phyloP scores from a whole-genome alignment of 352 stramenopile species.

The Phytophthora hybrid region DNA sequence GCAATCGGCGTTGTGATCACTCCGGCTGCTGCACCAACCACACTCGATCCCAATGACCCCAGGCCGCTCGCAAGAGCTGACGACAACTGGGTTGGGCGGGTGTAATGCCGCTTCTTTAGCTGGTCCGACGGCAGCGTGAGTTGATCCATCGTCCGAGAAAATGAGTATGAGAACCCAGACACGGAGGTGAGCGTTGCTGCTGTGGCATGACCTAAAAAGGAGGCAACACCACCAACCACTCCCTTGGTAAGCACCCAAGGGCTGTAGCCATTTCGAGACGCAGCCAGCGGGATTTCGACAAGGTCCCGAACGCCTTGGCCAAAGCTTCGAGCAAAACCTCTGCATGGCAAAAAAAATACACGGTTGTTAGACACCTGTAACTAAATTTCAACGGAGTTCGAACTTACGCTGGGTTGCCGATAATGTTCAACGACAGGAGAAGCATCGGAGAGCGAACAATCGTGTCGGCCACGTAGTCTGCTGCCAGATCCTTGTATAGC shows the following conservation, averaged over 20 bases:
- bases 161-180: conserved; percentile 84
- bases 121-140: conserved; percentile 73
- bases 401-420: conserved; percentile 88
- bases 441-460: conserved; percentile 83
- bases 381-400: not conserved
- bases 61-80: conserved; percentile 72
- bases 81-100: conserved; percentile 67
- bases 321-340: conserved; percentile 81
- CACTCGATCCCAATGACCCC: conserved; percentile 74
- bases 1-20: conserved; percentile 82
- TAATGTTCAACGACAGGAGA: conserved; percentile 87
- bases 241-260: conserved; percentile 81
- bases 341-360: conserved; percentile 31
- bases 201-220: conserved; percentile 77
- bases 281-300: conserved; percentile 78
- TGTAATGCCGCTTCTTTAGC: conserved; percentile 69
- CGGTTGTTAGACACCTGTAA: conserved; percentile 11
- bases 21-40: conserved; percentile 78
- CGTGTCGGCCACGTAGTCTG: conserved; percentile 83
- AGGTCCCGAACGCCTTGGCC: conserved; percentile 75
- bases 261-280: conserved; percentile 77
- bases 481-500: conserved; percentile 83
- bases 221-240: conserved; percentile 70
- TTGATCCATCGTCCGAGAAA: conserved; percentile 85
- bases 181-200: conserved; percentile 75